Conservation (phyloP, 2,329 filamentous ascomycete species). For the Pseudocercospora macadamiae region DNA sequence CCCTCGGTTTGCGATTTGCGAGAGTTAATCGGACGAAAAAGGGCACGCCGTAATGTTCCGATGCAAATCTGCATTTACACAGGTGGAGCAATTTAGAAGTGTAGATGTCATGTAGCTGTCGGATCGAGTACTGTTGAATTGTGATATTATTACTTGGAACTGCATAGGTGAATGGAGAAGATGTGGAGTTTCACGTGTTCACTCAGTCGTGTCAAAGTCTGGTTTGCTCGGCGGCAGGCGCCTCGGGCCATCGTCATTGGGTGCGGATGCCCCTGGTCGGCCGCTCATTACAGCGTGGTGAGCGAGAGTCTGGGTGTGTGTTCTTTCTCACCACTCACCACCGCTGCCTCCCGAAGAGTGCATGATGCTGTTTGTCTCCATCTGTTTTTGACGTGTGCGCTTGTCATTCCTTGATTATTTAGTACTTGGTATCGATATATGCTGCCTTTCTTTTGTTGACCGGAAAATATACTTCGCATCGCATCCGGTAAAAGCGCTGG, state of each 20-base stretch:
- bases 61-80: too few species aligned
- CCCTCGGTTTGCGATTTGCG: too few species aligned
- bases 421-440: constrained; percentile 8
- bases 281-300: too few species aligned
- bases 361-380: background rate
- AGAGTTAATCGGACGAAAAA: too few species aligned
- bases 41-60: too few species aligned
- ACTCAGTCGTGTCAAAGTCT: background rate
- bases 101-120: too few species aligned
- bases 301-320: too few species aligned
- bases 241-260: constrained; percentile 1
- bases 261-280: background rate
- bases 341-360: background rate
- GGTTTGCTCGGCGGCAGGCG: constrained; percentile 1
- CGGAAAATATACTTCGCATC: background rate
- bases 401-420: constrained; percentile 16
- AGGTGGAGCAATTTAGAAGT: background rate
- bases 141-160: too few species aligned
- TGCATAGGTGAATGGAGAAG: background rate
- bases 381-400: constrained; percentile 7
- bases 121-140: too few species aligned
- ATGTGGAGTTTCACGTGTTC: background rate
- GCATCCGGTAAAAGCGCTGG: background rate
- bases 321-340: background rate
- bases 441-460: constrained; percentile 11